Conservation (phyloP, 768 basidiomycete genomes). For the Cubamyces sp. region DNA sequence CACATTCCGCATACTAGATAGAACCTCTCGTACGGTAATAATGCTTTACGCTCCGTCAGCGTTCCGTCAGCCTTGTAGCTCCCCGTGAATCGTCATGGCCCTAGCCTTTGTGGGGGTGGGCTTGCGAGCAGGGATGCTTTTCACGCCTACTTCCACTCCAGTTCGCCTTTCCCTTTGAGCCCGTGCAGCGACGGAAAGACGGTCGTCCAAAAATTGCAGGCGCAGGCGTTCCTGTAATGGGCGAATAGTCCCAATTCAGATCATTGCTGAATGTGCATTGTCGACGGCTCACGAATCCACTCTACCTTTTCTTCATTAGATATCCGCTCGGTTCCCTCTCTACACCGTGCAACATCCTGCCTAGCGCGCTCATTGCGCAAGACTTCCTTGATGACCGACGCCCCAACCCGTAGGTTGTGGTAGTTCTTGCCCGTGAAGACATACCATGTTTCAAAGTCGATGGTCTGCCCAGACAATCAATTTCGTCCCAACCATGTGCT, state of each 20-base stretch:
- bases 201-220: constrained; percentile 74
- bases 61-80: background rate
- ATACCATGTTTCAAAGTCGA: constrained; percentile 71
- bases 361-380: constrained; percentile 52
- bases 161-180: constrained; percentile 9
- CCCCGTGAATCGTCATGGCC: constrained; percentile 1
- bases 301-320: constrained; percentile 57
- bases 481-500: too few species aligned
- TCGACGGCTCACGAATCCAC: too few species aligned
- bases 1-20: background rate
- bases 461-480: constrained; percentile 45
- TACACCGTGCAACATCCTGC: constrained; percentile 47
- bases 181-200: constrained; percentile 41
- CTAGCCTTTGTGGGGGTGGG: background rate
- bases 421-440: constrained; percentile 54
- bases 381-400: constrained; percentile 62
- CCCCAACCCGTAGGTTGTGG: constrained; percentile 60
- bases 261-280: too few species aligned
- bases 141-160: too few species aligned
- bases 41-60: too few species aligned
- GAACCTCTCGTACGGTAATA: too few species aligned
- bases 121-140: constrained; percentile 1
- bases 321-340: constrained; percentile 55
- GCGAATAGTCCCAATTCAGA: too few species aligned
- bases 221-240: constrained; percentile 38